phyloP scores from a whole-genome alignment of 2,329 filamentous ascomycete species.

The Diaporthe citriasiana region DNA sequence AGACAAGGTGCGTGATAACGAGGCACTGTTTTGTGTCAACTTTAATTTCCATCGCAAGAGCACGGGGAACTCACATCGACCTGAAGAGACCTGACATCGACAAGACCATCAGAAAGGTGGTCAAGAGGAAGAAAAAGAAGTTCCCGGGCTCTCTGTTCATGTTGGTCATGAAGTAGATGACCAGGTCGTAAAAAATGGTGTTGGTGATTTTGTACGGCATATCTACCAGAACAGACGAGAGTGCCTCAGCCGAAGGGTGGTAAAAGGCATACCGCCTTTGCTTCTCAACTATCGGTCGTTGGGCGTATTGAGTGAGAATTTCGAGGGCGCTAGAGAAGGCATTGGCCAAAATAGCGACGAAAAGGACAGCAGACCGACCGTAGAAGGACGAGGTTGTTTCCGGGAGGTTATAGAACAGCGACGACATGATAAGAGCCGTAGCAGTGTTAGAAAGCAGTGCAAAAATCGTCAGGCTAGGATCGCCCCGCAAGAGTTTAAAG shows the following conservation, averaged over 20 bases:
- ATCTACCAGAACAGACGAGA: slow-evolving; percentile 88
- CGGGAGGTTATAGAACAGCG: slow-evolving; percentile 84
- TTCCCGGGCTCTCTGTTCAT: slow-evolving; percentile 79
- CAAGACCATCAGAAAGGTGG: slow-evolving; percentile 80
- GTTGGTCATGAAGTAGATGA: slow-evolving; percentile 90
- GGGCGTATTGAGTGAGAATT: slow-evolving; percentile 87
- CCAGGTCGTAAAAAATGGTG: slow-evolving; percentile 81
- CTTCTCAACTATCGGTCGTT: slow-evolving; percentile 93
- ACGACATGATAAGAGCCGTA: slow-evolving; percentile 83
- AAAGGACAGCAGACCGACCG: slow-evolving; percentile 82
- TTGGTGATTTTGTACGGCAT: slow-evolving; percentile 85
- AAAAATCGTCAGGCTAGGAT: slow-evolving; percentile 80
- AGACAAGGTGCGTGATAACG: slow-evolving; percentile 77
- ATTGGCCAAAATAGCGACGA: slow-evolving; percentile 90
- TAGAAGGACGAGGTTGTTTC: slow-evolving; percentile 81
- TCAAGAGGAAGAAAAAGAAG: slow-evolving; percentile 89
- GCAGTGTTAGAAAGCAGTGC: slow-evolving; percentile 78
- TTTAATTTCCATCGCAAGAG: background rate
- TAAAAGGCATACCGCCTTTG: slow-evolving; percentile 93
- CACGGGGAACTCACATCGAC: background rate
- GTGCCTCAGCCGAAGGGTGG: slow-evolving; percentile 90
- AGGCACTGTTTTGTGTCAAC: slow-evolving; percentile 75
- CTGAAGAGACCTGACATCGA: slow-evolving; percentile 88
- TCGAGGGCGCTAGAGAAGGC: slow-evolving; percentile 86
- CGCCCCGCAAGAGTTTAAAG: slow-evolving; percentile 81